phyloP scores from a whole-genome alignment of 225 moss, liverwort and hornwort genomes.

The Polytrichum commune region DNA sequence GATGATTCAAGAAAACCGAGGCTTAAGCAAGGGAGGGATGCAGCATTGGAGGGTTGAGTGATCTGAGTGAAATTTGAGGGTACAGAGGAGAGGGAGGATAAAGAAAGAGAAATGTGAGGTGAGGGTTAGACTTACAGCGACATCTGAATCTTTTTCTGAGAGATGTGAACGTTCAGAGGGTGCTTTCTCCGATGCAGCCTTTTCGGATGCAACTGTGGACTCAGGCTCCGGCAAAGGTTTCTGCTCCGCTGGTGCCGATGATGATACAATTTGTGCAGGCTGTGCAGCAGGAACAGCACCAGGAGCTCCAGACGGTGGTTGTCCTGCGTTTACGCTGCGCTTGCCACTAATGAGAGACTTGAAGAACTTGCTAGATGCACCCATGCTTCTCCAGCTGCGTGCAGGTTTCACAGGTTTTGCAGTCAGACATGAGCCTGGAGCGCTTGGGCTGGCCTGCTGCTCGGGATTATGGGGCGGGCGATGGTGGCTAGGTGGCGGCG shows the following conservation, averaged over 20 bases:
- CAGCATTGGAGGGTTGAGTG: too few relatives aligned
- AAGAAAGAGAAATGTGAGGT: background rate
- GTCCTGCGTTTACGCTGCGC: constrained; percentile 18
- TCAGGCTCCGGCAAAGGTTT: constrained; percentile 31
- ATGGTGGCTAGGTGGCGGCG: too few relatives aligned
- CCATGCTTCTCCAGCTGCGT: constrained; percentile 71
- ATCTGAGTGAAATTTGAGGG: too few relatives aligned
- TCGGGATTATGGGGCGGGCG: too few relatives aligned
- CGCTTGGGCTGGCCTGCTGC: constrained; percentile 8
- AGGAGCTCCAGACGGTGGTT: background rate
- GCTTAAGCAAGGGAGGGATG: too few relatives aligned
- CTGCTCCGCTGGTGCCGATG: background rate
- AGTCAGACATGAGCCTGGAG: constrained; percentile 56
- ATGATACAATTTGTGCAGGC: constrained; percentile 1
- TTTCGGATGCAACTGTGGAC: constrained; percentile 38
- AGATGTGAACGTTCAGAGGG: constrained; percentile 42
- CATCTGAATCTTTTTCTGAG: constrained; percentile 46
- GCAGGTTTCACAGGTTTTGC: constrained; percentile 32
- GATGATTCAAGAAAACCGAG: too few relatives aligned
- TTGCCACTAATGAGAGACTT: constrained; percentile 62
- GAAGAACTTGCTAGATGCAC: constrained; percentile 73
- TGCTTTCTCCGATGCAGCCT: constrained; percentile 32
- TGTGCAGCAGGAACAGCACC: background rate
- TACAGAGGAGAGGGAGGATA: too few relatives aligned
- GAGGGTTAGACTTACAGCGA: background rate